Evolutionary conservation across 1,139 yeast genomes (phyloP).

Genomic region (Suhomyces taliae): DNA sequence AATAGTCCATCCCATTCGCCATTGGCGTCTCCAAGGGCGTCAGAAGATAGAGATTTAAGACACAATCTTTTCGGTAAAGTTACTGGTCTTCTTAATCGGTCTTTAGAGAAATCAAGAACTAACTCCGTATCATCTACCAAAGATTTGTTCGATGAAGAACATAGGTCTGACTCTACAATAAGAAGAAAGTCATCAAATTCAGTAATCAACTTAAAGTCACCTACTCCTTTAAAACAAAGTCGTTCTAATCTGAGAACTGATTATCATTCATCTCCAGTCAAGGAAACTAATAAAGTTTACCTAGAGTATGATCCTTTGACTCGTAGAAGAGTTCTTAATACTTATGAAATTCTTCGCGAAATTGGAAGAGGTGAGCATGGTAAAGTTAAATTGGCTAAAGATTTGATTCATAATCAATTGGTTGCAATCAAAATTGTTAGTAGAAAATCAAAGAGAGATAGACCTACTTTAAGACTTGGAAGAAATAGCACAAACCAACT

Average conservation of each 20-base stretch:
- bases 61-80: slow-evolving; percentile 35
- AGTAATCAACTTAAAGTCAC: neutral
- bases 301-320: slow-evolving; percentile 89
- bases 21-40: slow-evolving; percentile 9
- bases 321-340: slow-evolving; percentile 79
- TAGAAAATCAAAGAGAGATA: slow-evolving; percentile 56
- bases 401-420: slow-evolving; percentile 62
- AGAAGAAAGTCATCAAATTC: slow-evolving; percentile 1
- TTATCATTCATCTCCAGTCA: slow-evolving; percentile 43
- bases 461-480: slow-evolving; percentile 57
- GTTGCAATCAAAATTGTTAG: slow-evolving; percentile 95
- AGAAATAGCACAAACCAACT: slow-evolving; percentile 19
- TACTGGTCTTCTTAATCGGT: slow-evolving; percentile 30
- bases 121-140: slow-evolving; percentile 15
- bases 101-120: slow-evolving; percentile 12
- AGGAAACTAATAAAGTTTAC: slow-evolving; percentile 79
- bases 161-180: slow-evolving; percentile 3
- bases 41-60: slow-evolving; percentile 21
- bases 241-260: neutral
- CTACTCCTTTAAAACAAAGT: neutral
- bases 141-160: slow-evolving; percentile 5
- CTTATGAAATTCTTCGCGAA: slow-evolving; percentile 85
- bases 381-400: slow-evolving; percentile 87
- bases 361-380: slow-evolving; percentile 98
- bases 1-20: slow-evolving; percentile 8